Evolutionary conservation across 2,329 filamentous ascomycete species (phyloP), one percentile per base, ranked within the genome.

Genomic region (Ophiognomonia clavigignenti-juglandacearum): DNA sequence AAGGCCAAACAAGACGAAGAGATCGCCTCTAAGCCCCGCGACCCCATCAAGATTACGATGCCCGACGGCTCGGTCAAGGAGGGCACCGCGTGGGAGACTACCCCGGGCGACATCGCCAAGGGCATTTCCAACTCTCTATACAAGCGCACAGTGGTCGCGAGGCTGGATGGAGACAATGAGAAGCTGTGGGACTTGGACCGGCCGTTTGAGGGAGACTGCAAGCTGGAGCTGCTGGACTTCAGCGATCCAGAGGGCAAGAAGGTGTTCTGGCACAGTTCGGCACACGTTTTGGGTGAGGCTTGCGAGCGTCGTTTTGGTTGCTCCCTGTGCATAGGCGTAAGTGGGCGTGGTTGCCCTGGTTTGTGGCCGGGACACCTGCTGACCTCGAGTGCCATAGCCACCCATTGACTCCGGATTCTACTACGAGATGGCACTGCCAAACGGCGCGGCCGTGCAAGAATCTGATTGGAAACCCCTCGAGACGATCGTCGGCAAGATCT

Each of bases 211-310:
- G 83, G 82, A 68, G 88, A 84, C 72, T 93, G 88, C 72, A 86
- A 81, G 57, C 78, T 98, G 23, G 86, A 91, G 61, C 76, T 96
- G 45, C 76, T 97, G 54, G 83, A 86, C 54, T 98, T 97, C 72
- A 85, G 65, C 61, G 68, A 77, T 55, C 71, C 75, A 40, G 62
- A 87, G 69, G 92, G 89, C 60, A 91, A 93, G 72, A 88, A 88
- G 65, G 92, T 97, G 47, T 98, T 96, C 72, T 98, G 92, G 56
- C 49, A 50, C 49, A 50, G 40, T 11, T 48, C 46, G 59, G 93
- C 93, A 37, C 93, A 98, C 66, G 85, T 95, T 55, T 80, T 98
- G n/a, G 93, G 93, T 57, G 93, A 97, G 69, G 91, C 91, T 51
- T 87, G 86, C 41, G 93, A 98, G 70, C 80, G 86, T 61, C 80